phyloP scores from a whole-genome alignment of 768 basidiomycete species.

The Aureoboletus auriporus region DNA sequence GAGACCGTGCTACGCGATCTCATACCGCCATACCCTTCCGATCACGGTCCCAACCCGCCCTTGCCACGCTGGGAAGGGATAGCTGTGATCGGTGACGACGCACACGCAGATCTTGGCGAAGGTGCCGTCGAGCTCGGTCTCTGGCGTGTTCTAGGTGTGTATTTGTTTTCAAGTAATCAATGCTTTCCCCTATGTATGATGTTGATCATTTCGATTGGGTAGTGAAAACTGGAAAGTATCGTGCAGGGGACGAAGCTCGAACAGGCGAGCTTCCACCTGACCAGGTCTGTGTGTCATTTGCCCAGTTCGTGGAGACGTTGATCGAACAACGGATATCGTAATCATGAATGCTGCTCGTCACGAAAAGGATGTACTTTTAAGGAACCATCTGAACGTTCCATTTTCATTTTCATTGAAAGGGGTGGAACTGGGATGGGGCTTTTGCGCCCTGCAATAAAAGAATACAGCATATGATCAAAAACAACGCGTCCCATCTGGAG shows the following conservation, averaged over 20 bases:
- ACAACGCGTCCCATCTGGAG: no score
- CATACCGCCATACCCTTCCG: not conserved
- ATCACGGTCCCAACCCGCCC: no score
- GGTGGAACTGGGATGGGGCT: no score
- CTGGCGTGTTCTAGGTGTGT: conserved; percentile 59
- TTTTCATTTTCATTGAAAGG: no score
- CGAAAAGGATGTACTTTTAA: no score
- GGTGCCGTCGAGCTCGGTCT: conserved; percentile 59
- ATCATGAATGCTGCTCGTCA: no score
- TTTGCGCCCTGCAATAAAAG: no score
- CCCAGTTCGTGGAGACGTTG: conserved; percentile 50
- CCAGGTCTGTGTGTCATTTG: conserved; percentile 50
- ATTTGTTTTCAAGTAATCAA: not conserved
- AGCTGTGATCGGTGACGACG: conserved; percentile 66
- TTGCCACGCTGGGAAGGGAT: conserved; percentile 13
- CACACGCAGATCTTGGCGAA: conserved; percentile 58
- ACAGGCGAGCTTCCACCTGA: conserved; percentile 42
- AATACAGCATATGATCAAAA: no score
- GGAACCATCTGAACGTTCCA: no score
- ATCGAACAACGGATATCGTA: conserved; percentile 5
- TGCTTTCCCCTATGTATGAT: not conserved
- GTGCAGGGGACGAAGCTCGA: conserved; percentile 51
- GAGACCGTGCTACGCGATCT: conserved; percentile 46
- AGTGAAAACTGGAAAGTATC: conserved; percentile 72
- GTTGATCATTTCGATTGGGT: not conserved